These are phyloP conservation scores for Starmerella kuoi DNA, from an alignment of 805 yeast species.

Conservation along the genomic window DNA sequence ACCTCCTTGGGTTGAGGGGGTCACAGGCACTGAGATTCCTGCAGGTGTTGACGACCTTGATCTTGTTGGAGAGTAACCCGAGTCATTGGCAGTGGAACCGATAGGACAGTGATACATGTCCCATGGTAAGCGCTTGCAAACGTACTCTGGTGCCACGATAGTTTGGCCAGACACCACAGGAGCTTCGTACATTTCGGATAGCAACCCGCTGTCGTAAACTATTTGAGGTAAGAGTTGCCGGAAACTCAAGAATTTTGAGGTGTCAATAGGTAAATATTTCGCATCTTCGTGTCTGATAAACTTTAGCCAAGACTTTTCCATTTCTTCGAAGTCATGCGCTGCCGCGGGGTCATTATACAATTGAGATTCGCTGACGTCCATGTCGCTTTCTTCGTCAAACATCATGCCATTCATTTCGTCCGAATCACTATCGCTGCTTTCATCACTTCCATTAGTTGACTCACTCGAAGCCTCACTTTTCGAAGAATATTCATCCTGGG, in stretches of 20 bases:
- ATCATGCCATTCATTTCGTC: background rate
- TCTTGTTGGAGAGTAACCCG: background rate
- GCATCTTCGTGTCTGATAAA: background rate
- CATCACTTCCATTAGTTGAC: background rate
- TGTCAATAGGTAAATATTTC: slow-evolving; percentile 6
- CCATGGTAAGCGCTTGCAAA: slow-evolving; percentile 6
- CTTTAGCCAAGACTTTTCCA: slow-evolving; percentile 9
- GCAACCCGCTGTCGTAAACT: slow-evolving; percentile 30
- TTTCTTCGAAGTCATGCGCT: background rate
- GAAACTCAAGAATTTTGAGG: slow-evolving; percentile 19
- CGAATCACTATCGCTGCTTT: background rate
- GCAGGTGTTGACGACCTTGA: background rate
- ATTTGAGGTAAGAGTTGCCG: slow-evolving; percentile 27
- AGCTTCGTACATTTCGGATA: slow-evolving; percentile 14
- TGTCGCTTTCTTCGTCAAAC: background rate
- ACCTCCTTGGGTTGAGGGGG: background rate
- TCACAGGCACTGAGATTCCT: background rate
- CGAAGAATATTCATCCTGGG: slow-evolving; percentile 5
- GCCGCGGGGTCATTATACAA: background rate
- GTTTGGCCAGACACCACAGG: slow-evolving; percentile 10
- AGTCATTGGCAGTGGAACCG: background rate
- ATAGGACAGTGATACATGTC: background rate
- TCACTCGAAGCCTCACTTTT: background rate
- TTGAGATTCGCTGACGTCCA: background rate
- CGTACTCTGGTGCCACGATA: slow-evolving; percentile 5